phyloP scores from a whole-genome alignment of 108 stramenopile genomes.

The Skeletonema potamos region DNA sequence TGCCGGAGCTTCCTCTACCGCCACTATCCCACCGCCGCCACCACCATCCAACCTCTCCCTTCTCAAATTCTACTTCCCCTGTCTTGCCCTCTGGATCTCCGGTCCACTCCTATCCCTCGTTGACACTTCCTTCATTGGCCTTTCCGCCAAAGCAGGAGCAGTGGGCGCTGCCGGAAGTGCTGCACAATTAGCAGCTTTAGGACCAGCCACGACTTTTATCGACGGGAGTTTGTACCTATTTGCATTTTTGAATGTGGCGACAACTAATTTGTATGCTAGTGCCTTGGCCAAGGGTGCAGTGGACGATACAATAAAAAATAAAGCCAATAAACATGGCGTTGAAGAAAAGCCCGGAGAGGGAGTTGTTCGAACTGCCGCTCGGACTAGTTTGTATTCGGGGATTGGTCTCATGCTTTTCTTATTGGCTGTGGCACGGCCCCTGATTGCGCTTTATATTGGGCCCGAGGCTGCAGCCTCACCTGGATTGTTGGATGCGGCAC shows the following conservation, averaged over 20 bases:
- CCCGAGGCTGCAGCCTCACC: conserved; percentile 64
- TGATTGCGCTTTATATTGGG: conserved; percentile 84
- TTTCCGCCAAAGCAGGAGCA: conserved; percentile 50
- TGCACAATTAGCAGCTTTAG: conserved; percentile 50
- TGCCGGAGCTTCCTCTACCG: background rate
- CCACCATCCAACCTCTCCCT: conserved; percentile 56
- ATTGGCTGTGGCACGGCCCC: conserved; percentile 55
- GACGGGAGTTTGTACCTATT: conserved; percentile 87
- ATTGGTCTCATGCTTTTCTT: conserved; percentile 72
- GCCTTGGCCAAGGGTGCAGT: conserved; percentile 50
- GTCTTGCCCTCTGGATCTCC: conserved; percentile 79
- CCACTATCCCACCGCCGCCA: conserved; percentile 35
- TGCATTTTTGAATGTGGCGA: conserved; percentile 88
- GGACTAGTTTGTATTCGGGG: conserved; percentile 65
- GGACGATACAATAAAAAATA: conserved; percentile 34
- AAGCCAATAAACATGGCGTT: conserved; percentile 18
- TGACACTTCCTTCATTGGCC: conserved; percentile 85
- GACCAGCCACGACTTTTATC: conserved; percentile 85
- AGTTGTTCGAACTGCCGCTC: conserved; percentile 75
- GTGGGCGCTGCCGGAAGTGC: conserved; percentile 53
- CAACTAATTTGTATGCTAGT: conserved; percentile 84
- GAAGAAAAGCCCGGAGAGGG: conserved; percentile 50
- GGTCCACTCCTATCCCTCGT: conserved; percentile 79
- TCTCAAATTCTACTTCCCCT: conserved; percentile 80
- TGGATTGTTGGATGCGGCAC: conserved; percentile 69